Percentiles rank a stretch among this genome's conserved stretches.
phyloP scores from a whole-genome alignment of 352 stramenopile genomes.

The Globisporangium splendens region DNA sequence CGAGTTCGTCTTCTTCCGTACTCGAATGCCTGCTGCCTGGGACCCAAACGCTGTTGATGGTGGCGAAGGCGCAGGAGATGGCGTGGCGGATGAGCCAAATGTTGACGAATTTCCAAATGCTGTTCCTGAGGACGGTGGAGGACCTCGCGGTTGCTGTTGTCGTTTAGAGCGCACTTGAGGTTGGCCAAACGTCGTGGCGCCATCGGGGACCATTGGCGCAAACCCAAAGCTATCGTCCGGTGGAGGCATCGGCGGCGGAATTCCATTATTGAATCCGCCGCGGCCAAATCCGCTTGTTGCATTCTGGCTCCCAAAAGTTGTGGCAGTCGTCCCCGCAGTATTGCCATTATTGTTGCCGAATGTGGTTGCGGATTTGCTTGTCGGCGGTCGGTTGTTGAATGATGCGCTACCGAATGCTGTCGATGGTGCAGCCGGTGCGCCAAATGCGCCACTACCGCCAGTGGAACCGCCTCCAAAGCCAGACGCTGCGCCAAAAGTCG shows the following conservation, averaged over 20 bases:
- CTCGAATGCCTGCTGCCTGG: constrained; percentile 15
- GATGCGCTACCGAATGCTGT: constrained; percentile 3
- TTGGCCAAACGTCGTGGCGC: constrained; percentile 16
- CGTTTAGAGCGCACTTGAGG: constrained; percentile 15
- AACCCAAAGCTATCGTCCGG: constrained; percentile 15
- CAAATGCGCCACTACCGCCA: not conserved
- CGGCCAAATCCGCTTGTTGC: not conserved
- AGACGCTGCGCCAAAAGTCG: constrained; percentile 3
- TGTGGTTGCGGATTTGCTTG: not conserved
- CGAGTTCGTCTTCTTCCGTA: constrained; percentile 24
- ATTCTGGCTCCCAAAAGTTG: constrained; percentile 6
- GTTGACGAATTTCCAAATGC: constrained; percentile 8
- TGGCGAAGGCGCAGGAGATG: constrained; percentile 16
- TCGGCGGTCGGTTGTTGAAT: not conserved
- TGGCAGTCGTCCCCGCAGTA: not conserved
- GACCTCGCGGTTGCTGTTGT: constrained; percentile 1
- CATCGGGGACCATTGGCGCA: not conserved
- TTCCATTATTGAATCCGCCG: constrained; percentile 3
- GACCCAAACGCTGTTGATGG: constrained; percentile 28
- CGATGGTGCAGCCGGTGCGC: not conserved
- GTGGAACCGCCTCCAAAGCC: constrained; percentile 1
- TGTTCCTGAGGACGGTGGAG: not conserved
- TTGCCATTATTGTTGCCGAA: not conserved
- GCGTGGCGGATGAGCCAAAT: constrained; percentile 2
- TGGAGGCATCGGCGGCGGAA: not conserved